Conservation (phyloP, 1,284 basidiomycete genomes). For the Rhodotorula sp. region DNA sequence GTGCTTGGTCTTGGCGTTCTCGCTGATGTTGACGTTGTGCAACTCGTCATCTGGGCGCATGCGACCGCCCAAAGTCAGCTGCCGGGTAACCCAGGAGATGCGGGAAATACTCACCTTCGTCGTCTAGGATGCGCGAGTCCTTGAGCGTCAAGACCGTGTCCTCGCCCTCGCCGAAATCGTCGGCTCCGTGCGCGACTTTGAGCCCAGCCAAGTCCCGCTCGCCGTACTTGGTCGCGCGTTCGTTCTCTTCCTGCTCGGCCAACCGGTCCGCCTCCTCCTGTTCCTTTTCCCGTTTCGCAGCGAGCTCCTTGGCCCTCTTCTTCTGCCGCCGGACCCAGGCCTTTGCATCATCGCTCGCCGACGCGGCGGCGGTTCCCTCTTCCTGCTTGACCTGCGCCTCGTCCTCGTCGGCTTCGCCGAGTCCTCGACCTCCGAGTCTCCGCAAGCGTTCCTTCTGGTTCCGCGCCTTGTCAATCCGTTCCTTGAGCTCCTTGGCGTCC, state of each 20-base stretch:
- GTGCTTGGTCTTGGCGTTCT: slow-evolving; percentile 73
- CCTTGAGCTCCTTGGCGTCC: slow-evolving; percentile 61
- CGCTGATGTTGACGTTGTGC: slow-evolving; percentile 88
- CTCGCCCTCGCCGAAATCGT: slow-evolving; percentile 86
- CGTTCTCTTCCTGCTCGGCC: slow-evolving; percentile 70
- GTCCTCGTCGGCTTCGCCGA: slow-evolving; percentile 77
- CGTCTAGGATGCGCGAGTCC: slow-evolving; percentile 88
- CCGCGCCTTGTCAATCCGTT: slow-evolving; percentile 63
- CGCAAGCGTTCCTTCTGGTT: slow-evolving; percentile 86
- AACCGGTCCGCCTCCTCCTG: slow-evolving; percentile 74
- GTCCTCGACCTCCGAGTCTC: slow-evolving; percentile 82
- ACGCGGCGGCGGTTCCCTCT: slow-evolving; percentile 3
- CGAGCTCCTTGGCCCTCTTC: slow-evolving; percentile 80
- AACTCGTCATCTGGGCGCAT: slow-evolving; percentile 81
- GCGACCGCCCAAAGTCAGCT: too few relatives aligned
- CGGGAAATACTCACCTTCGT: slow-evolving; percentile 68
- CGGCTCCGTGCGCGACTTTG: slow-evolving; percentile 93
- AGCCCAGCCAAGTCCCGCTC: slow-evolving; percentile 76
- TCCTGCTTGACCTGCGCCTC: slow-evolving; percentile 59
- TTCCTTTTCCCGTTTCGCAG: slow-evolving; percentile 71
- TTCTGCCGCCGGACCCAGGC: slow-evolving; percentile 87
- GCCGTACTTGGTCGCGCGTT: slow-evolving; percentile 59
- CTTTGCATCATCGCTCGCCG: slow-evolving; percentile 46
- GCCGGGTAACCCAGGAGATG: neutral
- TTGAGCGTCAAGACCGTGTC: slow-evolving; percentile 93